Evolutionary conservation across 768 basidiomycete species (phyloP).

Genomic region (Tricholoma terreum): DNA sequence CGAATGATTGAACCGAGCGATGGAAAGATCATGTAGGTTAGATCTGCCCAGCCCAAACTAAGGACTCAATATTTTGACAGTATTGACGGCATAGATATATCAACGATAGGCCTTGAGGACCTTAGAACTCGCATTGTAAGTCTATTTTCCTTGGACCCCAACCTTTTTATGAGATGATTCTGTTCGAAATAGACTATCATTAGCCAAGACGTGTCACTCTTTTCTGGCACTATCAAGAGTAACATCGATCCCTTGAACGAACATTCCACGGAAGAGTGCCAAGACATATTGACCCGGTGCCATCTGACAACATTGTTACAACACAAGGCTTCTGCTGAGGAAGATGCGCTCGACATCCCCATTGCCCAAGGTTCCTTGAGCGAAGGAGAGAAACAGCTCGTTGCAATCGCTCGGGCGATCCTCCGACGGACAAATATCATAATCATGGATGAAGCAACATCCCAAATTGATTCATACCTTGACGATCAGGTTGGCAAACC

Average conservation of each 20-base stretch:
- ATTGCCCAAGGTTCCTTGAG: constrained; percentile 67
- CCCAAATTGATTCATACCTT: constrained; percentile 67
- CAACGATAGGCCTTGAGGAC: constrained; percentile 65
- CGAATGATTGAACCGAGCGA: constrained; percentile 58
- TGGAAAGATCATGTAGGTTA: constrained; percentile 55
- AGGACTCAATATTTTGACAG: constrained; percentile 23
- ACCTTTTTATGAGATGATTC: not conserved
- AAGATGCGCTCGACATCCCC: constrained; percentile 51
- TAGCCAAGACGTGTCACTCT: constrained; percentile 73
- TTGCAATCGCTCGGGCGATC: constrained; percentile 68
- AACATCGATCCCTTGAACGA: constrained; percentile 69
- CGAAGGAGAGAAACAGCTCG: constrained; percentile 76
- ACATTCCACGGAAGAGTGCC: constrained; percentile 57
- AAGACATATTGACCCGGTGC: constrained; percentile 63
- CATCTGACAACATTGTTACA: constrained; percentile 50
- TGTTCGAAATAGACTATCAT: constrained; percentile 54
- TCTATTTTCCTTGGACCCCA: not conserved
- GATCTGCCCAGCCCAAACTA: not conserved
- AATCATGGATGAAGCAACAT: constrained; percentile 78
- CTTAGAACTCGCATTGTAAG: constrained; percentile 59
- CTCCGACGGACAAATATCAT: constrained; percentile 63
- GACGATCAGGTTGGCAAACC: constrained; percentile 54
- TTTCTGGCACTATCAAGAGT: constrained; percentile 67
- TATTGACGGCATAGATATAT: constrained; percentile 71
- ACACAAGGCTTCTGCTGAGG: constrained; percentile 27